Base-by-base conservation (phyloP, 2,329 filamentous ascomycete genomes). In the Ceratocystis diversiconidia region DNA sequence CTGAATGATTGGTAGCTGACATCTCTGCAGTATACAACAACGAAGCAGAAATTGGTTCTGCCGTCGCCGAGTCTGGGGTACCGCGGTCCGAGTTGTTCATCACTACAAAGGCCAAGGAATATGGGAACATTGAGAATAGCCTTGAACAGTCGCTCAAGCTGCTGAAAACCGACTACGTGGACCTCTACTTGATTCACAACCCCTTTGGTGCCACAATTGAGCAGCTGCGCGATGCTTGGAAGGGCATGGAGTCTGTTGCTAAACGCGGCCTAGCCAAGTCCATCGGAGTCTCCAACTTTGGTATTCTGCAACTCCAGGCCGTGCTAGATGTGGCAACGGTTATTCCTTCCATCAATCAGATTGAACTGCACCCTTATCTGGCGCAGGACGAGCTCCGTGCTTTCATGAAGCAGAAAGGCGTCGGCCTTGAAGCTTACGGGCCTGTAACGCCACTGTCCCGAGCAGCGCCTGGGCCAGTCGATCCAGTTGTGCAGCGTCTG, bases 321-420 rank as follows among this genome's bases (percentile, higher is more conserved):
- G 72, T 81, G 52, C 72, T 79, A 22, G 65, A 71, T 62, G 80
- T 81, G 70, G 80, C 80, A n/a, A 79, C 75, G 48, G 77, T 84
- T 10, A 74, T 77, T 1, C 85, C 85, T 0, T 82, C 82, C 1
- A 80, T 81, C 70, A 88, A 88, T 74, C 85, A 88, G 74, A 83
- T 88, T 69, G 85, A 88, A 72, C 83, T 83, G 63, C 85, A 88
- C 72, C 84, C 85, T 1, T 86, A 86, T 70, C 77, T 88, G 10
- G 85, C 87, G 72, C 85, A 83, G 71, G 75, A 75, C 1, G 76
- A 80, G 19, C 74, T 89, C 32, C 73, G 85, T 6, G 75, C 79
- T 15, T 84, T 80, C 73, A 84, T 80, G 74, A 74, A 80, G 64
- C 73, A 78, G 69, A 81, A 86, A 72, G 77, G 77, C 68, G 86